A percentile compares a stretch with the other conserved stretches of the same genome.
Evolutionary conservation across 176 grass and related monocot species (phyloP).

Genomic region (Cymbopogon citratus): DNA sequence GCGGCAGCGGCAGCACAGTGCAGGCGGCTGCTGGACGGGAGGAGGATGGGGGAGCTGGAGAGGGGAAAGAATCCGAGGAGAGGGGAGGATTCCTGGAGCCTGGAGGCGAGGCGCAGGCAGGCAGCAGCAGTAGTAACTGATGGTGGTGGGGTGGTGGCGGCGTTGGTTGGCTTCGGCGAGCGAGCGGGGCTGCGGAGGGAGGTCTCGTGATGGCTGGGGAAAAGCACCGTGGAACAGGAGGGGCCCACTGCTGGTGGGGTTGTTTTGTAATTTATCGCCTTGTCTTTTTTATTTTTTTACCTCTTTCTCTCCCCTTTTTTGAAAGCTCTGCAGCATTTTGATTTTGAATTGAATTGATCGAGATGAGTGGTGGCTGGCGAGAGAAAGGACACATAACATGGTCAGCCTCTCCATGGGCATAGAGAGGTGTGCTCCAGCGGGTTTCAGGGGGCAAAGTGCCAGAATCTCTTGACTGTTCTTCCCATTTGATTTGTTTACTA

Average conservation of each 20-base stretch:
- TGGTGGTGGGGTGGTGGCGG: constrained; percentile 34
- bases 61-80: constrained; percentile 36
- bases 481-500: not conserved
- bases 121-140: constrained; percentile 22
- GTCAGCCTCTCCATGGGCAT: constrained; percentile 5
- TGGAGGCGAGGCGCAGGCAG: not conserved
- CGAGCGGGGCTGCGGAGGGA: not conserved
- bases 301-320: constrained; percentile 1
- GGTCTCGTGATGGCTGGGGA: constrained; percentile 49
- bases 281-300: constrained; percentile 29
- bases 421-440: constrained; percentile 18
- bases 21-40: not conserved
- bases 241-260: constrained; percentile 21
- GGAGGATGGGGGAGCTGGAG: not conserved
- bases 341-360: constrained; percentile 21
- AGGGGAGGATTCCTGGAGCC: constrained; percentile 15
- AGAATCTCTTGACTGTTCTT: not conserved
- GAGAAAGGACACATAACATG: too few species aligned
- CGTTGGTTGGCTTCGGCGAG: constrained; percentile 30
- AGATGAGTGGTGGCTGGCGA: constrained; percentile 10
- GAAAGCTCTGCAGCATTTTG: constrained; percentile 37
- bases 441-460: constrained; percentile 18
- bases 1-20: not conserved
- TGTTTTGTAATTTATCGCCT: constrained; percentile 35
- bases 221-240: constrained; percentile 37